phyloP scores from a whole-genome alignment of 352 stramenopile genomes.

The Globisporangium takayamanum region DNA sequence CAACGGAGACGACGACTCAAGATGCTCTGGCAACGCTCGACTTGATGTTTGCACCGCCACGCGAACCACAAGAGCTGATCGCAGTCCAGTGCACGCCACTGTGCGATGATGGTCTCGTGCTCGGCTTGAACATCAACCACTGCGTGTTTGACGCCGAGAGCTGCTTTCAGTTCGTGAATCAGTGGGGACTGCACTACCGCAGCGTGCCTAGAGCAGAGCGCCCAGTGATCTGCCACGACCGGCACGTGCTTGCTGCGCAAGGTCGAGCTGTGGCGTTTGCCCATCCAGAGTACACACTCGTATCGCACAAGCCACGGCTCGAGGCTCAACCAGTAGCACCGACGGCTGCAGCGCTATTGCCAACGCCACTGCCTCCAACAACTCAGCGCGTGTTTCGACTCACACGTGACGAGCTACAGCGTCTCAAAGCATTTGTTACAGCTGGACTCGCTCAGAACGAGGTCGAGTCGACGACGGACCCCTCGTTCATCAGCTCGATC shows the following conservation, averaged over 20 bases:
- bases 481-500: constrained; percentile 7
- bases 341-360: neutral
- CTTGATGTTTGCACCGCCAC: constrained; percentile 1
- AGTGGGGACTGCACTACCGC: constrained; percentile 14
- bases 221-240: constrained; percentile 5
- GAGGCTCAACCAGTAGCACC: neutral
- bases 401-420: neutral
- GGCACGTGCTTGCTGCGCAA: constrained; percentile 3
- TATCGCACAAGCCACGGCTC: neutral
- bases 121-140: constrained; percentile 14
- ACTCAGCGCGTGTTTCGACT: constrained; percentile 5
- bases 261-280: neutral
- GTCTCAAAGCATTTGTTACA: constrained; percentile 3
- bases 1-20: neutral
- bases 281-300: constrained; percentile 13
- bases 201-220: neutral
- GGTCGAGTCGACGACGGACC: no score
- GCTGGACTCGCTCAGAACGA: neutral
- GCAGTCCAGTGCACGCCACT: constrained; percentile 10
- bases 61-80: neutral
- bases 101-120: constrained; percentile 6
- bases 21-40: constrained; percentile 1
- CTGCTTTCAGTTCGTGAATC: constrained; percentile 11
- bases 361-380: neutral
- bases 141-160: constrained; percentile 9